Percentiles rank a stretch among this genome's conserved stretches.
phyloP scores from a whole-genome alignment of 805 yeast species.

The Yamadazyma tumulicola region DNA sequence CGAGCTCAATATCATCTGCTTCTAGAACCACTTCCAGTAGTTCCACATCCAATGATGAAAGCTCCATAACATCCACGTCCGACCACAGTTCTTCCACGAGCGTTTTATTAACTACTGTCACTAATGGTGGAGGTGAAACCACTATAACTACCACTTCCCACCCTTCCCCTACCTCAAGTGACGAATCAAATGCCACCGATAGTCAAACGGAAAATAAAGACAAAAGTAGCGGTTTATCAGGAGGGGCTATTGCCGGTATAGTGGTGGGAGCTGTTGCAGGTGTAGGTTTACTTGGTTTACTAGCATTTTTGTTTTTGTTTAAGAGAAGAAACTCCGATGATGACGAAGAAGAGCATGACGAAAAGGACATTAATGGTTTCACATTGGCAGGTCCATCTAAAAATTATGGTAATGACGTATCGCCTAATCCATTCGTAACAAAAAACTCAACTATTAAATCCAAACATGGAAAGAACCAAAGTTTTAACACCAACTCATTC shows the following conservation, averaged over 20 bases:
- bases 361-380: constrained; percentile 34
- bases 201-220: constrained; percentile 5
- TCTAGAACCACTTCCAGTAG: constrained; percentile 8
- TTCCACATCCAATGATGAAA: constrained; percentile 5
- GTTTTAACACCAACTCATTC: constrained; percentile 16
- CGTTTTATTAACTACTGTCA: constrained; percentile 9
- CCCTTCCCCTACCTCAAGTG: constrained; percentile 2
- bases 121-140: constrained; percentile 8
- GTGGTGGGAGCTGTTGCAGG: constrained; percentile 43
- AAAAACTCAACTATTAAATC: constrained; percentile 19
- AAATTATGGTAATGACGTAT: constrained; percentile 9
- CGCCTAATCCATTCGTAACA: constrained; percentile 23
- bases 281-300: constrained; percentile 28
- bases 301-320: constrained; percentile 39
- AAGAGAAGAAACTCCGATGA: constrained; percentile 32
- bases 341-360: constrained; percentile 43
- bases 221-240: constrained; percentile 20
- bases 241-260: constrained; percentile 41
- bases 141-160: constrained; percentile 10
- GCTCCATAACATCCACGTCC: not conserved
- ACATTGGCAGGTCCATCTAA: constrained; percentile 25
- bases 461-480: constrained; percentile 13
- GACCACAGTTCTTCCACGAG: not conserved
- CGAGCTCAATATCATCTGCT: constrained; percentile 11
- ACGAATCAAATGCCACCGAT: constrained; percentile 13